Conservation (phyloP, 2,329 filamentous ascomycete genomes). For the Catunica adiposa region DNA sequence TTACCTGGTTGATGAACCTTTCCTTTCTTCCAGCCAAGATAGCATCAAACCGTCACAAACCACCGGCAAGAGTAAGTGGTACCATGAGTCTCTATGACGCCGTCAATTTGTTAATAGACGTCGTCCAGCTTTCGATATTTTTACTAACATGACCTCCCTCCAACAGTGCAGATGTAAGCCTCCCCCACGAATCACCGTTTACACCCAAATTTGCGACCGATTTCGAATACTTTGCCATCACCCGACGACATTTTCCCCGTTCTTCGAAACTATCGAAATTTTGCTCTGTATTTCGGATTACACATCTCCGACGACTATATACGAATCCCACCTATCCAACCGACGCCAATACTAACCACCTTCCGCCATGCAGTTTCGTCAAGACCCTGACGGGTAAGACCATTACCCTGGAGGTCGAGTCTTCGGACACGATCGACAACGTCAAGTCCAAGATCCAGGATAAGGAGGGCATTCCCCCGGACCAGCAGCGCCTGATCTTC, state of each 20-base stretch:
- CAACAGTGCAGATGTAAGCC: conserved; percentile 77
- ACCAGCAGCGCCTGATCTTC: conserved; percentile 98
- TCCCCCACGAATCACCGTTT: conserved; percentile 12
- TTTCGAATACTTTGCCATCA: not conserved
- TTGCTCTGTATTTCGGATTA: not conserved
- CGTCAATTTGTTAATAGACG: not conserved
- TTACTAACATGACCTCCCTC: conserved; percentile 30
- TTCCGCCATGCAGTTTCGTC: conserved; percentile 60
- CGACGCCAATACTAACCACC: conserved; percentile 17
- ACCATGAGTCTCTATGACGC: conserved; percentile 5
- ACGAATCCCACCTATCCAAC: conserved; percentile 12
- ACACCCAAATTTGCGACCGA: not conserved
- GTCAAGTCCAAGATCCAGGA: conserved; percentile 99
- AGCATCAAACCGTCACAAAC: conserved; percentile 29
- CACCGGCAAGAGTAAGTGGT: conserved; percentile 42
- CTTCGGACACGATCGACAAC: conserved; percentile 98
- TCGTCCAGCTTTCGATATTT: conserved; percentile 7
- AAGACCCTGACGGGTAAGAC: conserved; percentile 99
- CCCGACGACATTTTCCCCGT: not conserved
- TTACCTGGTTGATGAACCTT: conserved; percentile 19
- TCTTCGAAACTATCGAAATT: not conserved
- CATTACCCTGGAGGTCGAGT: conserved; percentile 99
- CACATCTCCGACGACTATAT: not conserved
- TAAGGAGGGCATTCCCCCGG: conserved; percentile 96
- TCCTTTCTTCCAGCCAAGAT: conserved; percentile 15